Base-by-base conservation (phyloP, 495 filamentous ascomycete genomes). In the Penicillium argentinense region DNA sequence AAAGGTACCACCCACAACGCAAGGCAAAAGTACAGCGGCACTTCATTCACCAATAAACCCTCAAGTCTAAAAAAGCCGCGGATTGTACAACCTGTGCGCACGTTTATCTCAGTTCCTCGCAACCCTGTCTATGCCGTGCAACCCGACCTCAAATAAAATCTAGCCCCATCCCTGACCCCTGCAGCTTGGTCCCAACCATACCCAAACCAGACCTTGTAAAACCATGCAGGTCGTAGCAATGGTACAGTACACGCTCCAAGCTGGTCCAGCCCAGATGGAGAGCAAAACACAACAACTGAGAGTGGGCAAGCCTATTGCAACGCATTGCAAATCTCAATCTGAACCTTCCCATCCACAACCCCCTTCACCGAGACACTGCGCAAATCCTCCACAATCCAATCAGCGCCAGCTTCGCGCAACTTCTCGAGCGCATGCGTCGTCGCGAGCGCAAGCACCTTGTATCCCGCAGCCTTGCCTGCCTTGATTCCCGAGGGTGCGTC, bases 401-500 rank as follows among this genome's bases (percentile, higher is more conserved):
- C 91, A 16, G 93, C 87, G 8, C 80, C 86, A 9, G 89, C 87
- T 21, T 74, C 78, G 42, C 74, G 56, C 17, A 97, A 73, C 65
- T 91, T 77, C 54, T 82, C 81, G 29, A 83, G 69, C 16, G 80
- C 78, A 66, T 98, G 92, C 36, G 87, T 91, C 30, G 92, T 97
- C 36, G 85, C 83, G 24, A 98, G 64, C n/a, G 84, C 91, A 32
- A 96, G 68, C 4, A 98, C 93, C 60, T 82, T 83, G 69, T 89
- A 97, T 2, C 89, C 89, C 2, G 93, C 92, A 1, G 83, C 88
- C 68, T 93, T 95, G 17, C 93, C 92, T 14, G 91, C 84, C 39
- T 68, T 71, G 50, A 97, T 91, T 3, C 93, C 93, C n/a, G 91
- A 90, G 0, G 93, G 92, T 38, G 87, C 86, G 67, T 98, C 93